Evolutionary conservation across 331 rosid species (phyloP).

Genomic region (Prunus yedoensis): DNA sequence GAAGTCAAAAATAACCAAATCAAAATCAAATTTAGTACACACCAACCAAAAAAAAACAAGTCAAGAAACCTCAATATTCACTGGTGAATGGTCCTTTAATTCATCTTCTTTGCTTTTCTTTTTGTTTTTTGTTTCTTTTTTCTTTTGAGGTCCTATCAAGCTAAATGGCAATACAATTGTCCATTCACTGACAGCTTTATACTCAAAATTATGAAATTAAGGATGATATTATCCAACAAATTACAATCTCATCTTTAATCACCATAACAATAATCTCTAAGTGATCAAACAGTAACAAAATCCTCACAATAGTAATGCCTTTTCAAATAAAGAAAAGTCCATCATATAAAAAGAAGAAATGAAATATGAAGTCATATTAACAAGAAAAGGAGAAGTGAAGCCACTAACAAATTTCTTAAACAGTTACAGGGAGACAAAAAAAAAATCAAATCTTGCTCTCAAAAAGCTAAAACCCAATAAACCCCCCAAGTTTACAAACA

Average conservation of each 20-base stretch:
- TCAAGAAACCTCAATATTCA: background rate
- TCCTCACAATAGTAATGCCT: background rate
- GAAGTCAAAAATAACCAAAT: background rate
- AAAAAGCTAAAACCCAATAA: conserved; percentile 3
- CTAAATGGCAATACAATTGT: background rate
- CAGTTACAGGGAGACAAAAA: background rate
- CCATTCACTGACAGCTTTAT: background rate
- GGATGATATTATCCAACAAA: background rate
- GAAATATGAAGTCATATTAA: background rate
- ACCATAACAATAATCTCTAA: background rate
- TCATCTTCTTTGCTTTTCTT: background rate
- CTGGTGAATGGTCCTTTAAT: background rate
- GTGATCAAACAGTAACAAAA: background rate
- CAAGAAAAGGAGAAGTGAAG: background rate
- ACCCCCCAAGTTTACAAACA: background rate
- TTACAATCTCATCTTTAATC: background rate
- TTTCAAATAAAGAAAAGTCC: background rate
- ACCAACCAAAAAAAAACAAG: background rate
- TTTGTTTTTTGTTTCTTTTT: background rate
- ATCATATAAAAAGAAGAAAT: background rate
- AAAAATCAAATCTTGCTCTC: background rate
- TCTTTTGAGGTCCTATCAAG: background rate
- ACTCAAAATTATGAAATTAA: background rate
- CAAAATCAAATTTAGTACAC: background rate
- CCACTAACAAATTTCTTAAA: background rate